phyloP scores from a whole-genome alignment of 108 stramenopile genomes.

The Cyclotella kingstonii region DNA sequence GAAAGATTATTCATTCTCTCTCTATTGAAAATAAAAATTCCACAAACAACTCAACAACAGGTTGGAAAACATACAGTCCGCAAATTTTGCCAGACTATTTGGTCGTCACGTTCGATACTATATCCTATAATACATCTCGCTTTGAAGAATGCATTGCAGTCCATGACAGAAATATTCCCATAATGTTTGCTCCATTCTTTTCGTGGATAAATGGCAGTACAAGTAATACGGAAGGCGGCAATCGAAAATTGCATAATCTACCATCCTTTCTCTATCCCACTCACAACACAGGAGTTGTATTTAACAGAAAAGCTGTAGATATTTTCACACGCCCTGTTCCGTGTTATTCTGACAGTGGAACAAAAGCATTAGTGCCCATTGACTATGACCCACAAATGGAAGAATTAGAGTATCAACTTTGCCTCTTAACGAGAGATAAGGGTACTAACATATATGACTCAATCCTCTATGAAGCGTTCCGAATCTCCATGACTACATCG shows the following conservation, averaged over 20 bases:
- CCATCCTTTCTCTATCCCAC: neutral
- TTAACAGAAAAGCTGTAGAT: conserved; percentile 21
- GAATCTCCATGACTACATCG: neutral
- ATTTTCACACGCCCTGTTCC: conserved; percentile 9
- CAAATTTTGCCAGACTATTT: conserved; percentile 15
- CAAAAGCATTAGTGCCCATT: neutral
- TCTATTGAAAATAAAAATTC: neutral
- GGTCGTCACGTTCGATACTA: conserved; percentile 16
- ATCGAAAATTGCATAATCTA: neutral
- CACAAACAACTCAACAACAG: neutral
- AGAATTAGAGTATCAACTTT: conserved; percentile 16
- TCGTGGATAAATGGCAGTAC: neutral
- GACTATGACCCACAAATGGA: conserved; percentile 7
- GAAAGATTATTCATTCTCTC: conserved; percentile 18
- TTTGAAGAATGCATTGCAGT: conserved; percentile 4
- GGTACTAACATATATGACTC: conserved; percentile 12
- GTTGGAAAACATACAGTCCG: neutral
- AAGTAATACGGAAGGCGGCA: neutral
- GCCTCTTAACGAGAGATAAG: neutral
- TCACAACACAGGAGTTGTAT: conserved; percentile 10
- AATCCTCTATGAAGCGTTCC: conserved; percentile 1
- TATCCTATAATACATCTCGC: conserved; percentile 8
- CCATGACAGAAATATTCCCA: neutral
- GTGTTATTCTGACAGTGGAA: conserved; percentile 12
- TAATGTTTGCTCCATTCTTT: conserved; percentile 11